Base-by-base conservation (phyloP, 108 stramenopile species). In the Cyclotella cryptica region DNA sequence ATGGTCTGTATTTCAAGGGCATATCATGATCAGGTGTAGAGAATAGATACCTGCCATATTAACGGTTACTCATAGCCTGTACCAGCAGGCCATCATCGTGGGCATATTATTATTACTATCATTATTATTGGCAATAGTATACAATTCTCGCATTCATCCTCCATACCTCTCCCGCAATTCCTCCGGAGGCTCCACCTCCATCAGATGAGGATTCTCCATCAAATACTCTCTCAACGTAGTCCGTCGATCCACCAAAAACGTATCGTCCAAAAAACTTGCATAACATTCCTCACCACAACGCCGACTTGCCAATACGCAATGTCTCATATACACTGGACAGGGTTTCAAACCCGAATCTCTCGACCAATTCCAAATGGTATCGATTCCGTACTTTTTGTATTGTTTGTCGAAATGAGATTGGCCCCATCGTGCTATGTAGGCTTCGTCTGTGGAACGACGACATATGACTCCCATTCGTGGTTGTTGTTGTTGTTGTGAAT, bases 301-400 rank as follows among this genome's bases (percentile, higher is more conserved):
- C 60, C 35, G 63, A 10, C 92, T 92, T 13, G 92, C 88, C 65
- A 96, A 71, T 19, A 91, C 83, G 44, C 96, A 96, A 79, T 96
- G 96, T 60, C 96, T 86, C 44, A 94, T 79, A 72, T 96, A 94
- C 22, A 85, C 86, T n/a, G 88, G 81, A 63, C 96, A 96, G 22
- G 96, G 96, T 42, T 77, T 77, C 22, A 94, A 55, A 12, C 91
- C 91, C 3, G 87, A 89, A 67, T 90, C 88, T 62, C 46, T 30
- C 10, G 41, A 15, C 92, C 93, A 93, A 47, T 77, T 82, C 96
- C 96, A 96, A n/a, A 96, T 96, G 3, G 88, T 89, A 11, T 87
- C 60, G 24, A 94, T 72, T 49, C 90, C 90, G 67, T 86, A 88
- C 8, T 85, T 26, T 18, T 26, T 35, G 71, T 88, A 94, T 19